Evolutionary conservation across 352 stramenopile species (phyloP).

Genomic region (Halophytophthora polymorphica): DNA sequence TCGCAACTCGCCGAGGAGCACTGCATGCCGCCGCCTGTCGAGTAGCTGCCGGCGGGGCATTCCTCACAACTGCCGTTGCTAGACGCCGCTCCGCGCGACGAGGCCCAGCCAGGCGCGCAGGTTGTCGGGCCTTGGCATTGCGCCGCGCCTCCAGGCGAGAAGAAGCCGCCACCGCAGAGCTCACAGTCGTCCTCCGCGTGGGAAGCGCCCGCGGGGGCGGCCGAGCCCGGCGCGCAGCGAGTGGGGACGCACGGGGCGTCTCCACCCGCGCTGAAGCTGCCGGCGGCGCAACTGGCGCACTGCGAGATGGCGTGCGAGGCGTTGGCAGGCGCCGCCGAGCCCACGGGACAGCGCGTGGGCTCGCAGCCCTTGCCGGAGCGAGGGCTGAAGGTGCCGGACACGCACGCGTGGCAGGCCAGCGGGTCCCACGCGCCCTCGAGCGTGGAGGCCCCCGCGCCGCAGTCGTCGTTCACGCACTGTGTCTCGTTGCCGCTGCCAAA

Average conservation of each 20-base stretch:
- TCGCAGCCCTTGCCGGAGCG: conserved; percentile 26
- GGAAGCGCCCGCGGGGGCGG: conserved; percentile 25
- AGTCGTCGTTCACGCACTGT: conserved; percentile 28
- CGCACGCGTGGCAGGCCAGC: conserved; percentile 27
- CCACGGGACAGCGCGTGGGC: conserved; percentile 21
- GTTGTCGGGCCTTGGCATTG: conserved; percentile 31
- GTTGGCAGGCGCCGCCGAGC: conserved; percentile 21
- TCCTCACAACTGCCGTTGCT: conserved; percentile 29
- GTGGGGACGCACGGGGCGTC: conserved; percentile 25
- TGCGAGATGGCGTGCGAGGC: conserved; percentile 25
- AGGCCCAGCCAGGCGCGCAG: conserved; percentile 31
- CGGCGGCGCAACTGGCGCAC: conserved; percentile 26
- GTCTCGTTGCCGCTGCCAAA: conserved; percentile 33
- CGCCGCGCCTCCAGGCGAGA: conserved; percentile 23
- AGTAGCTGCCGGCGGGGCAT: conserved; percentile 31
- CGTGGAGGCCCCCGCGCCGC: conserved; percentile 24
- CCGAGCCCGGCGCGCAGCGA: conserved; percentile 27
- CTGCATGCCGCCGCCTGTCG: conserved; percentile 19
- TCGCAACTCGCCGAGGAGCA: conserved; percentile 31
- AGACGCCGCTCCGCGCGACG: conserved; percentile 24
- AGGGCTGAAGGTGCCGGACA: conserved; percentile 29
- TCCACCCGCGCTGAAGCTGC: conserved; percentile 31
- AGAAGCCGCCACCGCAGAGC: conserved; percentile 29
- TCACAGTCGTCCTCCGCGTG: conserved; percentile 30
- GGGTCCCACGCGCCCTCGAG: conserved; percentile 26